Evolutionary conservation across 2,329 filamentous ascomycete genomes (phyloP), one percentile per base, ranked within the genome.

Genomic region (Pseudogymnoascus sp.): DNA sequence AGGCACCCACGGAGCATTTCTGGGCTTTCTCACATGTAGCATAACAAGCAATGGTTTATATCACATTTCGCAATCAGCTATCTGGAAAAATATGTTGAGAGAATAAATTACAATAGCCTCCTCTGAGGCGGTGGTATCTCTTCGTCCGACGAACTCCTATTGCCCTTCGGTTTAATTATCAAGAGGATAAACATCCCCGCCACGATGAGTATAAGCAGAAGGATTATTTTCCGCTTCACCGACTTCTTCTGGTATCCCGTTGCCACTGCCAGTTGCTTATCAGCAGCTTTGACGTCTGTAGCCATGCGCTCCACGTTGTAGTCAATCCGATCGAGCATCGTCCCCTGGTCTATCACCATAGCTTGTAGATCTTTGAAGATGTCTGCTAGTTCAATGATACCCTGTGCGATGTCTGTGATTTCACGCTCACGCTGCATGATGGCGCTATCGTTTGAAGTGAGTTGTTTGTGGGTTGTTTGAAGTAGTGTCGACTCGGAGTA

Each of bases 261-360:
- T 12, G 94, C 89, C 62, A 95, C 86, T 65, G 86, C 91, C 61
- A 99, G 82, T 77, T 99, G 94, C 74, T 93, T 94, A 65, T 96
- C 91, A 2, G 94, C 94, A 17, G 83, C 90, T 73, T 96, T 96
- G 63, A 99, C 91, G 71, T 97, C 92, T 17, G 86, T 87, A n/a
- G 87, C 85, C 90, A 97, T 97, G 65, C 88, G 84, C 77, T 99
- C 94, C 61, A 99, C 92, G 70, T 99, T 99, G 78, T 97, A 99
- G 75, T 99, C 96, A 70, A 96, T 95, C 71, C 94, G 88, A 75
- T 96, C 92, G 21, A 96, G 81, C 83, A 95, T 90, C 12, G 91
- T 94, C 61, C 91, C 91, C 74, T 94, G 90, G 72, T 94, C 90
- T 67, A 96, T 92, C 68, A 95, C 91, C 92, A 99, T 97, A 58